Evolutionary conservation across 345 rosid species (phyloP), one percentile per base, ranked within the genome.

Genomic region (Populus pruinosa): DNA sequence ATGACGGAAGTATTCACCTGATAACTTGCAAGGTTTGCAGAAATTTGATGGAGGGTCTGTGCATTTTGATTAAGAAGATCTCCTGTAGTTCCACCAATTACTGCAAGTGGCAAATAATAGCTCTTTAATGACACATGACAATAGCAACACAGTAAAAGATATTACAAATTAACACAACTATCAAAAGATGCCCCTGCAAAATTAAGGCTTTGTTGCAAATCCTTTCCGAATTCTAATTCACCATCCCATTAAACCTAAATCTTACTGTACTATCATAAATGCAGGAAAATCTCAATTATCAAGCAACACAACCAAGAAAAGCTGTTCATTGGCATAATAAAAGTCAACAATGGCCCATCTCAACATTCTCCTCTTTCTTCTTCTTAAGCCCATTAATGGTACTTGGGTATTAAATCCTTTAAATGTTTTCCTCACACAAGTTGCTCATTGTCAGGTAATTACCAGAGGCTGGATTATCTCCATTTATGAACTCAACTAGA

Each of bases 51-150:
- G 17, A 92, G 78, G 61, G 80, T 79, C 67, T 83, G 86, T 39
- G 77, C 76, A 83, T 94, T 94, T 80, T 88, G 87, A 84, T 88
- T 81, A 44, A 90, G 89, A 86, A 92, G 90, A 80, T 87, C 90
- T 18, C 85, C 85, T 4, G 84, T 73, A 36, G 76, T 65, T 68
- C 92, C 94, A 36, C 85, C 89, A 80, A 91, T 82, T 38, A 79
- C 91, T 91, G 88, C 82, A 79, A 78, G 67, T n/a, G 74, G 71
- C 76, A 73, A n/a, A 73, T 14, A 14, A 44, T 59, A 56, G 64
- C 64, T 77, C 61, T 35, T 70, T 17, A 77, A n/a, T 8, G 43
- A 5, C 38, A 38, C 44, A 75, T 27, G 17, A 68, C 33, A 55
- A 33, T 70, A 53, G 21, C 67, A 53, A 70, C 5, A 69, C 53